Evolutionary conservation across 2,329 filamentous ascomycete species (phyloP), one percentile per base, ranked within the genome.

Genomic region (Penicillium digitatum): DNA sequence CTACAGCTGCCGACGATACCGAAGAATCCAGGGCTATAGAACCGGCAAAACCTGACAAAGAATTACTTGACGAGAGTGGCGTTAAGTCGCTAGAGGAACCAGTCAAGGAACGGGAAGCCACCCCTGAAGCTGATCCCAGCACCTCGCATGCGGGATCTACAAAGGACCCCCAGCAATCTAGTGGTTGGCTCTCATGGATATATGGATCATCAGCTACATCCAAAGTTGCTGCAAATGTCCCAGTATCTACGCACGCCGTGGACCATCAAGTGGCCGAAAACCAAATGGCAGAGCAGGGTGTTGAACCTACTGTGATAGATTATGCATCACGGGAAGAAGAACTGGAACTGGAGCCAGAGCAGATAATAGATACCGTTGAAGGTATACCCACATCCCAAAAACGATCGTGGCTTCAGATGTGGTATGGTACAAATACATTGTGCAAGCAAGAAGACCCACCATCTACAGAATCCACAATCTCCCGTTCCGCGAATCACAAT

Each of bases 361-460:
- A 59, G 29, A 32, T 8, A 0, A 39, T 26, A 14, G 50, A 58
- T 14, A 54, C 51, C 20, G 26, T 35, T 18, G 55, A 62, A 38
- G 34, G 47, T 10, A 37, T 42, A 7, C 55, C 66, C 3, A 59
- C 49, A 12, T 53, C 70, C 27, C 69, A 70, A 37, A 77, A 73
- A 54, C 69, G 73, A 48, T 75, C 74, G 40, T 78, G 74, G 76
- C 66, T 77, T 54, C 74, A 76, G 55, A 74, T 78, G 69, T 77
- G 72, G 75, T 70, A 70, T 55, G 70, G 71, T 40, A 60, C 64
- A 12, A 60, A 60, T 24, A 57, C 66, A 24, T 48, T 63, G 24
- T 59, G 50, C 26, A 69, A 68, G 45, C 54, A 61, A 31, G 55
- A 57, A 50, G 62, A 72, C 50, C 61, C 67, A 35, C 39, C 62